phyloP scores from a whole-genome alignment of 2,329 filamentous ascomycete species.

The Calonectria pauciramosa region DNA sequence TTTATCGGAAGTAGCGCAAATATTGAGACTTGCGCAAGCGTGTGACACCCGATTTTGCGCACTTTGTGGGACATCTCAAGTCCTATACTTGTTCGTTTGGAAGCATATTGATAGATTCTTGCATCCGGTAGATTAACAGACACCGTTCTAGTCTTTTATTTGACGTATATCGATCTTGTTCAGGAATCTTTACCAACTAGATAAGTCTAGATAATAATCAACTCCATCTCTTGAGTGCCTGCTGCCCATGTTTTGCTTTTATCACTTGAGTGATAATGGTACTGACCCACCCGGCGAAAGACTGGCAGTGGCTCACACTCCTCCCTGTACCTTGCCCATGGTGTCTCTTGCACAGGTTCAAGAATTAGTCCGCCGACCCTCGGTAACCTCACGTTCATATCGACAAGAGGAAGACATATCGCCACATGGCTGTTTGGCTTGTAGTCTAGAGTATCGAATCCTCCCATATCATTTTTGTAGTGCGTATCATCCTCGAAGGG shows the following conservation, averaged over 20 bases:
- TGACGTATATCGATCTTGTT: background rate
- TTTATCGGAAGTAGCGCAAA: no score
- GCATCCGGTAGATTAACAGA: no score
- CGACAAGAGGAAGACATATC: background rate
- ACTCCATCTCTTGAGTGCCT: background rate
- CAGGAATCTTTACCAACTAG: background rate
- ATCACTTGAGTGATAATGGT: background rate
- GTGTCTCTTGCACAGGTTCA: background rate
- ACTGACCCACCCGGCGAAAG: background rate
- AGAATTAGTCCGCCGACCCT: background rate
- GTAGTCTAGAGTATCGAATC: background rate
- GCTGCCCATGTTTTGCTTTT: background rate
- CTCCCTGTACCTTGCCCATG: background rate
- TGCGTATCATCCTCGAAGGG: background rate
- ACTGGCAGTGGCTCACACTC: background rate
- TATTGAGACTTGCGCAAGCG: no score
- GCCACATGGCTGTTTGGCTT: background rate
- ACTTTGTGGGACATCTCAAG: no score
- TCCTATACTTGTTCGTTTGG: no score
- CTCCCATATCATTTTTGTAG: background rate
- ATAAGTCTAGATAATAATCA: background rate
- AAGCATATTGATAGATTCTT: no score
- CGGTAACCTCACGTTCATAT: background rate
- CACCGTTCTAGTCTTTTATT: no score
- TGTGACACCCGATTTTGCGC: no score